phyloP scores from a whole-genome alignment of 140 eudicot genomes.

The Cichorium intybus region DNA sequence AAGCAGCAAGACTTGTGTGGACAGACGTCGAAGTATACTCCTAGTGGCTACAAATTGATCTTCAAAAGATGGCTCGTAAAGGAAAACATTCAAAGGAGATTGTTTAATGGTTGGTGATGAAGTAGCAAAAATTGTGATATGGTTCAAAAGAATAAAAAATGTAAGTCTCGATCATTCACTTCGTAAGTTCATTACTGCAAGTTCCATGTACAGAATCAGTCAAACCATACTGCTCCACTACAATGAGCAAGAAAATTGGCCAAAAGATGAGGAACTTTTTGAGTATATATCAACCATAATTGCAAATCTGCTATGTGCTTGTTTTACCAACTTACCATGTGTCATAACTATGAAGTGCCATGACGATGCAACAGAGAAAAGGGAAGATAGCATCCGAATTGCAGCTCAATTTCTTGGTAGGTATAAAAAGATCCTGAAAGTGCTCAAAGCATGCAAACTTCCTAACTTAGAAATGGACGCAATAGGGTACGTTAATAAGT shows the following conservation, averaged over 20 bases:
- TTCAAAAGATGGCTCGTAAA: neutral
- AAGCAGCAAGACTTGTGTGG: neutral
- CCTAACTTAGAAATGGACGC: neutral
- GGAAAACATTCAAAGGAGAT: neutral
- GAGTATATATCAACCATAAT: neutral
- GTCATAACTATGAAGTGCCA: neutral
- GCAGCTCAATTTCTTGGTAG: neutral
- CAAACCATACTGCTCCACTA: neutral
- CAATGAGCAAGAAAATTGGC: neutral
- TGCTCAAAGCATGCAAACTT: neutral
- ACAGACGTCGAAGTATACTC: neutral
- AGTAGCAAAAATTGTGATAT: neutral
- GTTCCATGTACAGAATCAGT: neutral
- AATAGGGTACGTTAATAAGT: neutral
- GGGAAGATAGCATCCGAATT: neutral
- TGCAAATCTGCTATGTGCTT: neutral
- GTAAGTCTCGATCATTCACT: neutral
- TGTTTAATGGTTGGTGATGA: neutral
- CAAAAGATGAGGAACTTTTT: neutral
- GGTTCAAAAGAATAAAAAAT: neutral
- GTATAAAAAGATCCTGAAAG: neutral
- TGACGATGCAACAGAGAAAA: neutral
- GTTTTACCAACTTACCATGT: neutral
- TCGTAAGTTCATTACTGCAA: neutral
- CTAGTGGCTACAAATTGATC: neutral